Evolutionary conservation across 106 monocot genomes (phyloP), one percentile per base, ranked within the genome.

Genomic region (Dendrobium catenatum): DNA sequence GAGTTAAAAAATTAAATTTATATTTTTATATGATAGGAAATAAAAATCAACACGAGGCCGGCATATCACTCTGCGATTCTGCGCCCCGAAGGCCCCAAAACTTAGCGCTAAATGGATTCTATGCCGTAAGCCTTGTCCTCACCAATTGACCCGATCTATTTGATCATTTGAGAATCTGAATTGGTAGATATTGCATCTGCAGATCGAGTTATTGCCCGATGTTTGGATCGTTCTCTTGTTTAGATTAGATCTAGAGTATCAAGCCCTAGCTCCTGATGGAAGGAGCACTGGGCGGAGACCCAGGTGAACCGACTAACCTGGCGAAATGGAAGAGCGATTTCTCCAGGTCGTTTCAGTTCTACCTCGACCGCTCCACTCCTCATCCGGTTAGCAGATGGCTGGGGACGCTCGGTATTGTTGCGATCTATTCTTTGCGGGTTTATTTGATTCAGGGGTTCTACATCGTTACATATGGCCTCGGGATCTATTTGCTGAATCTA

Each of bases 381-480:
- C 85, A 90, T 74, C 78, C 85, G 11, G 37, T 81, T 4, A 79
- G 83, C 55, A 84, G 89, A 29, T 89, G 89, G 89, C 42, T 87
- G 61, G 89, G 85, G 68, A 89, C 89, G 46, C 82, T 85, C 20
- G 87, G 80, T 10, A 78, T 85, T 20, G 85, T 79, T 20, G 24
- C 29, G 42, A 58, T 89, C 27, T 89, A 89, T 55, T 46, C 73
- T 0, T 78, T 89, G 51, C 46, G 89, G 48, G 89, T 89, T 48
- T 89, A 87, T 80, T 82, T 87, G 40, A 22, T 89, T 47, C 87
- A 89, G 80, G 89, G 89, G 11, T 89, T 89, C 75, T 89, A 89
- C 82, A 79, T 89, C 48, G 83, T 89, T 3, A 87, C 89, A 18
- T 89, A 89, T 49, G 89, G 87, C 2, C 78, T 89, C n/a, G 89